Evolutionary conservation across 2,329 filamentous ascomycete species (phyloP), one percentile per base, ranked within the genome.

Genomic region (Trichoderma arundinaceum): DNA sequence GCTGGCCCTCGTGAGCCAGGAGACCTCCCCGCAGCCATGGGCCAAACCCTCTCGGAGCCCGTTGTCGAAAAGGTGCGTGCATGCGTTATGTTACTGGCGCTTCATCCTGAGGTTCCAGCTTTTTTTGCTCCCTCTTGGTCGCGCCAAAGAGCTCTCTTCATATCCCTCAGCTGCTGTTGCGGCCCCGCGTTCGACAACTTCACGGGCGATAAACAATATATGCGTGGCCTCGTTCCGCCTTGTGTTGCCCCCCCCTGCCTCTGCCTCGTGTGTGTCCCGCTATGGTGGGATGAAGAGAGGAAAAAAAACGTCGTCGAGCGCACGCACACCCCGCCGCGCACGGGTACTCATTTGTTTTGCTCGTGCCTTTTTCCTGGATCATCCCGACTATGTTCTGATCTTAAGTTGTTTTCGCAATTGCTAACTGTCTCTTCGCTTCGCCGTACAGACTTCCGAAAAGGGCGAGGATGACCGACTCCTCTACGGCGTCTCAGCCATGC

Each of bases 31-130:
- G 71, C 63, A 75, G 71, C 70, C 82, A 99, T 99, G 95, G 95
- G 95, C 87, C 95, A 99, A 86, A 99, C 95, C 81, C 90, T 99
- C 77, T 98, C 94, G 76, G 95, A 99, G 86, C 95, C 95, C 76
- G 94, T 99, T 76, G 91, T 97, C 80, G 95, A 98, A 79, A 99
- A 99, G 94, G 95, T 99, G 71, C 71, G 76, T 75, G 66, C 38
- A 19, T 98, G 70, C 70, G 76, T 38, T 74, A 66, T 35, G 35
- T 52, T 41, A 52, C 35, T 59, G 59, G 44, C 59, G 38, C 35
- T 13, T 69, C 63, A 56, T 22, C n/a, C 22, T 52, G 49, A 66
- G 64, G n/a, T 44, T 7, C 67, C 43, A 61, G 48, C 66, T 63
- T 28, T 53, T 44, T 28, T 17, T 33, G 17, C 38, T n/a, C 41